Evolutionary conservation across 208 protist species (phyloP).

Genomic region (Trypanosoma scelopori): DNA sequence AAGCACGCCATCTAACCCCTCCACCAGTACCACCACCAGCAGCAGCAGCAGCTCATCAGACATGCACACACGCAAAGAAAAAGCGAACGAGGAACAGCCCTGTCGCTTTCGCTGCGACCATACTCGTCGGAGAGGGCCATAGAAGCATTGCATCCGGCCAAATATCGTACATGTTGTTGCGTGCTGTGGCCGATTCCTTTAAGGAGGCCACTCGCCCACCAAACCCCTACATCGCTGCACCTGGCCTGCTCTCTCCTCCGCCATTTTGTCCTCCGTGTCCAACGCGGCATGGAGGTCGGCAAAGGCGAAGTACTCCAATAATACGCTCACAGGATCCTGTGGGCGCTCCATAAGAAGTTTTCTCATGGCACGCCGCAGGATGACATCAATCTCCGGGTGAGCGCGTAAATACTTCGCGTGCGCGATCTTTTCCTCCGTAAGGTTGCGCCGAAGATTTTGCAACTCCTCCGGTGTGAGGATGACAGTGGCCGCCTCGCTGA

Average conservation of each 20-base stretch:
- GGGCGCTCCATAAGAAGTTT: slow-evolving; percentile 56
- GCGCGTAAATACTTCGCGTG: slow-evolving; percentile 82
- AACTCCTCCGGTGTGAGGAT: slow-evolving; percentile 73
- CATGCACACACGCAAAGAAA: no score
- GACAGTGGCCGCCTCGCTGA: slow-evolving; percentile 52
- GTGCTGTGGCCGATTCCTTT: background rate
- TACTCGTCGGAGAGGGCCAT: no score
- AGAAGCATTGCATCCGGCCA: background rate
- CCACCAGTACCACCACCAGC: no score
- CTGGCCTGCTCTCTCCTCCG: background rate
- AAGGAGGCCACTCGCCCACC: slow-evolving; percentile 14
- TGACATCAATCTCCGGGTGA: slow-evolving; percentile 73
- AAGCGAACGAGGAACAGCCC: no score
- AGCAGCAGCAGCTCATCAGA: no score
- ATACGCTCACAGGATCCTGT: slow-evolving; percentile 55
- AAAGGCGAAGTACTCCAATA: slow-evolving; percentile 48
- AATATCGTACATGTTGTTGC: background rate
- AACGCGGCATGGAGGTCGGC: slow-evolving; percentile 25
- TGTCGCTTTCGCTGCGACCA: no score
- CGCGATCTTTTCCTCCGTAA: slow-evolving; percentile 63
- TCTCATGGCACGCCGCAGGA: slow-evolving; percentile 54
- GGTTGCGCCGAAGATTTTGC: slow-evolving; percentile 43
- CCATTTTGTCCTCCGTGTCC: slow-evolving; percentile 12
- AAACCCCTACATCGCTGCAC: slow-evolving; percentile 12
- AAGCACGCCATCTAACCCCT: background rate